Base-by-base conservation (phyloP, 768 basidiomycete genomes). In the Hemileccinum rubropunctum region DNA sequence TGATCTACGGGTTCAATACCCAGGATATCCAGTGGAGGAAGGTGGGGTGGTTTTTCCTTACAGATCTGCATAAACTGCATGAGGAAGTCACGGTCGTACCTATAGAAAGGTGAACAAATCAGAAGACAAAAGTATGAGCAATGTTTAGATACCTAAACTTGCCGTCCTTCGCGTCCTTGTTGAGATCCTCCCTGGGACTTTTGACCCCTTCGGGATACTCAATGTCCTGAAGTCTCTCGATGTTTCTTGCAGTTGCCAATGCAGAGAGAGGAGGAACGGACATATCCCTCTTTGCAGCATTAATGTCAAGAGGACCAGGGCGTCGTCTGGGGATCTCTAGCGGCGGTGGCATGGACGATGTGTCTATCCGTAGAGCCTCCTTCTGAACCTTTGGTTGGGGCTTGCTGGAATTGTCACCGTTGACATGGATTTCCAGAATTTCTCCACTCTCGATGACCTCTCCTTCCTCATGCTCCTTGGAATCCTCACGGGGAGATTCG, bases 11-110 rank as follows among this genome's bases (percentile, higher is more conserved):
- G 87, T 62, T 94, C 92, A 45, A 98, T 81, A 48, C 95, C 95
- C 60, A 98, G 86, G 10, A 87, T 86, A 57, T 93, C 92, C 47
- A 98, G 79, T 52, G 91, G 82, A 35, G 93, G 92, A 23, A 98
- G 84, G 48, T 80, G 77, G 47, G 91, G 92, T 3, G 97, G 95
- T 70, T 94, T 95, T 73, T 98, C 95, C 68, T 84, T 90, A 78
- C 97, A 99, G 52, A 95, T 72, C 20, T 73, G 71, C 90, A 97
- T 94, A 74, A 99, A 99, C 66, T 99, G 95, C 51, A 99, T 71
- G 21, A 99, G 79, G 83, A 99, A 99, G 17, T 95, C 92, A 32
- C 95, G 92, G 67, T 98, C 93, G 66, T 99, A 99, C 62, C 95
- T 92, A 20, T 21, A 48, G 20, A n/a, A 46, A 45, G 17, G 15